Conservation (phyloP, 164 flowering plant genomes). For the Houttuynia cordata region DNA sequence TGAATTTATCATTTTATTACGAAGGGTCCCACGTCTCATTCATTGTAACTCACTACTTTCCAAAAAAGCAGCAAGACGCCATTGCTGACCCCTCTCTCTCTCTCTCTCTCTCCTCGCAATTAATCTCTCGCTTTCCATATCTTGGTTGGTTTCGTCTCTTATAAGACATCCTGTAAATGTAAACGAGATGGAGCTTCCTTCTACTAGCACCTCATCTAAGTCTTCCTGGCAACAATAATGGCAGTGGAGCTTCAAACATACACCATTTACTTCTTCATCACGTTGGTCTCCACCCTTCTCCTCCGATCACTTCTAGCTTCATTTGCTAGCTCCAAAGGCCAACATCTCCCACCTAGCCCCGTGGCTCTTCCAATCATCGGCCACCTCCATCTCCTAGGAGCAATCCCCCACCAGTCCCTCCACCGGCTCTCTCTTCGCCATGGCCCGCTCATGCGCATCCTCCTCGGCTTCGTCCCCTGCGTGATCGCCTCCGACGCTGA, state of each 20-base stretch:
- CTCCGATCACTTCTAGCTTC: conserved; percentile 5
- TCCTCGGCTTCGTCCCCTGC: conserved; percentile 8
- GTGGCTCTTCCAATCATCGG: conserved; percentile 38
- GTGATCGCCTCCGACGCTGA: conserved; percentile 37
- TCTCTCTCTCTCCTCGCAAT: too few relatives aligned
- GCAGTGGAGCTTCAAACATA: conserved; percentile 9
- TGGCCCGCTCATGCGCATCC: conserved; percentile 8
- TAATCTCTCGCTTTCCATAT: too few relatives aligned
- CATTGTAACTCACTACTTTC: too few relatives aligned
- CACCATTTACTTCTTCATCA: conserved; percentile 12
- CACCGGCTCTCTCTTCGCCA: conserved; percentile 25
- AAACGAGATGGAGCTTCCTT: too few relatives aligned
- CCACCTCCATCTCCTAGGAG: conserved; percentile 47
- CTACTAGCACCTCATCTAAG: too few relatives aligned
- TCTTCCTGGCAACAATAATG: conserved; percentile 2
- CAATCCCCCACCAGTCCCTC: conserved; percentile 36
- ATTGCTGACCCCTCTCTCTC: too few relatives aligned
- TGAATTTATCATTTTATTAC: too few relatives aligned
- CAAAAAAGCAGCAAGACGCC: too few relatives aligned
- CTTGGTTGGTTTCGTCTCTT: too few relatives aligned
- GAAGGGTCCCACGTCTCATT: too few relatives aligned
- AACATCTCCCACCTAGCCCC: conserved; percentile 37
- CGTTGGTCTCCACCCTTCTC: conserved; percentile 17
- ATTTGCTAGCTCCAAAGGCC: conserved; percentile 3
- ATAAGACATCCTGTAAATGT: too few relatives aligned